Evolutionary conservation across 352 stramenopile species (phyloP).

Genomic region (Phytophthora rubi): DNA sequence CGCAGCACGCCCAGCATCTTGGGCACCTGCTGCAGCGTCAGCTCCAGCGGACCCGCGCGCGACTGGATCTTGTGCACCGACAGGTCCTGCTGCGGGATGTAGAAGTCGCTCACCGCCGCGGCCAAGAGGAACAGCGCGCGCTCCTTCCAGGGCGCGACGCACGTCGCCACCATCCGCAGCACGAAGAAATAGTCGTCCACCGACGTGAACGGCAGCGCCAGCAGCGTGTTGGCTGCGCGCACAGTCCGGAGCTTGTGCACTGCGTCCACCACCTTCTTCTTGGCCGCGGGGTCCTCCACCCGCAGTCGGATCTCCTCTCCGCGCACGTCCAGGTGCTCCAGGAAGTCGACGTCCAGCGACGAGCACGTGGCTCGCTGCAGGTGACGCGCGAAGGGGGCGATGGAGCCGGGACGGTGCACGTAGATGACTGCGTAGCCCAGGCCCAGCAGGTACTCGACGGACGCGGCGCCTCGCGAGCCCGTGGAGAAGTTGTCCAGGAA

Average conservation of each 20-base stretch:
- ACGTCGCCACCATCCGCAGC: slow-evolving; percentile 84
- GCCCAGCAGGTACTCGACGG: slow-evolving; percentile 90
- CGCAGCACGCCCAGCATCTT: slow-evolving; percentile 96
- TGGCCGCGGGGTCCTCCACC: slow-evolving; percentile 42
- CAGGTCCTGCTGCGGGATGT: slow-evolving; percentile 92
- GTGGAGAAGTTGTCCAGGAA: slow-evolving; percentile 99
- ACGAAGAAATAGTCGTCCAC: slow-evolving; percentile 97
- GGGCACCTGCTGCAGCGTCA: slow-evolving; percentile 94
- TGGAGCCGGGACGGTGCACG: slow-evolving; percentile 90
- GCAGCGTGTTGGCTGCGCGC: slow-evolving; percentile 55
- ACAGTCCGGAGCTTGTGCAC: slow-evolving; percentile 57
- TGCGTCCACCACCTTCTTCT: slow-evolving; percentile 57
- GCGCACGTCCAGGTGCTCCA: slow-evolving; percentile 58
- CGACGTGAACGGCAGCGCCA: slow-evolving; percentile 93
- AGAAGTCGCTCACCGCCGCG: slow-evolving; percentile 99
- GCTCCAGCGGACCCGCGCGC: slow-evolving; percentile 59
- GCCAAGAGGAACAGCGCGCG: slow-evolving; percentile 94
- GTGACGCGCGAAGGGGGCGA: slow-evolving; percentile 86
- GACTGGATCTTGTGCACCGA: slow-evolving; percentile 98
- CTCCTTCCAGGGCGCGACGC: slow-evolving; percentile 65
- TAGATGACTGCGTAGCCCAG: slow-evolving; percentile 97
- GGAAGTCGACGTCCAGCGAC: slow-evolving; percentile 71
- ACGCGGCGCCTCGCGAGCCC: slow-evolving; percentile 88
- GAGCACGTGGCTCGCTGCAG: slow-evolving; percentile 60
- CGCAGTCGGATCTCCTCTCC: slow-evolving; percentile 43